Conservation (phyloP, 495 filamentous ascomycete species). For the Penicillium antarcticum region DNA sequence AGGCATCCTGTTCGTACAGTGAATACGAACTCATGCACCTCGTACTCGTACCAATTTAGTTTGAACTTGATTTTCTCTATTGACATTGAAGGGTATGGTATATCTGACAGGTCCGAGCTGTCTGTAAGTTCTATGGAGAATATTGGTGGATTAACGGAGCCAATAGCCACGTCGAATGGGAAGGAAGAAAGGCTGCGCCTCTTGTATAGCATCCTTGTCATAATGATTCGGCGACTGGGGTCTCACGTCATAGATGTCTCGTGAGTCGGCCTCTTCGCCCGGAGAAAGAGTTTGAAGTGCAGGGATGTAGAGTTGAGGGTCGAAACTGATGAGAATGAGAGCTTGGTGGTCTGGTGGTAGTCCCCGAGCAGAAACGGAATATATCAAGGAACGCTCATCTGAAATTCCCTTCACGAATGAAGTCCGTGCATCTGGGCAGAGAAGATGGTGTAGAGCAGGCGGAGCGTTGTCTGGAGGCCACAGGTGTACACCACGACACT, state of each 20-base stretch:
- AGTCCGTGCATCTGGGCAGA: constrained; percentile 52
- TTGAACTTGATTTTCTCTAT: not conserved
- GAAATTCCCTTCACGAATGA: constrained; percentile 50
- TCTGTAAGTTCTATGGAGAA: too few relatives aligned
- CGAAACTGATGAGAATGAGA: constrained; percentile 62
- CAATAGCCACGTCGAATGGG: constrained; percentile 37
- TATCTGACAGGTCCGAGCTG: too few relatives aligned
- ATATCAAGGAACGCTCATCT: constrained; percentile 59
- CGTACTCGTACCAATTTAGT: not conserved
- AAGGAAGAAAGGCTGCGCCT: constrained; percentile 33
- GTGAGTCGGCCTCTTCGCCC: too few relatives aligned
- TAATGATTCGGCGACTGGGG: not conserved
- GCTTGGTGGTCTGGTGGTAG: constrained; percentile 36
- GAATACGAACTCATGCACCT: not conserved
- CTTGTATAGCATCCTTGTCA: constrained; percentile 24
- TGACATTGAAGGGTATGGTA: not conserved
- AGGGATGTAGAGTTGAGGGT: constrained; percentile 49
- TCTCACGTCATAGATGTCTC: constrained; percentile 1
- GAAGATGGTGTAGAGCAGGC: constrained; percentile 46
- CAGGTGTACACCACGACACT: constrained; percentile 45
- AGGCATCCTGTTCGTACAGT: not conserved
- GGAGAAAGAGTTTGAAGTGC: constrained; percentile 13
- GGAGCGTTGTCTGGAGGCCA: constrained; percentile 58
- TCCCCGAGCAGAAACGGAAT: constrained; percentile 52
- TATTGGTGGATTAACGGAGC: constrained; percentile 22